A percentile compares a stretch with the other conserved stretches of the same genome.
phyloP scores from a whole-genome alignment of 106 monocot species.

The Dendrobium catenatum region DNA sequence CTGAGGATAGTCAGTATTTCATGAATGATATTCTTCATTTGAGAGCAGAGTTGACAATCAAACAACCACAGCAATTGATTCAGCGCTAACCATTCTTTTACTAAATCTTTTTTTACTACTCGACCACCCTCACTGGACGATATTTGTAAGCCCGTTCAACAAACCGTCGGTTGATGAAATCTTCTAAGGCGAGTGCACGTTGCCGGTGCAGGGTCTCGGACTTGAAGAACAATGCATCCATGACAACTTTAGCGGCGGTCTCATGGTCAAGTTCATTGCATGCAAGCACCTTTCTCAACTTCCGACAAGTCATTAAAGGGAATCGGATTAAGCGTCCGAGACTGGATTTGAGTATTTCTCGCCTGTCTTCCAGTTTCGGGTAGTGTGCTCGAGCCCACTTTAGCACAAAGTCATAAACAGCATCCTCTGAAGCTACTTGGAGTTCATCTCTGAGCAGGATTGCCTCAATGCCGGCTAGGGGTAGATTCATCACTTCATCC shows the following conservation, averaged over 20 bases:
- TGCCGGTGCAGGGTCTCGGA: slow-evolving; percentile 58
- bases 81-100: not conserved
- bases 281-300: slow-evolving; percentile 49
- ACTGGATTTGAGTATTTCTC: slow-evolving; percentile 47
- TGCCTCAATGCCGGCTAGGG: slow-evolving; percentile 56
- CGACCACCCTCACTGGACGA: slow-evolving; percentile 64
- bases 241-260: slow-evolving; percentile 46
- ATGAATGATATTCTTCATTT: slow-evolving; percentile 54
- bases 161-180: slow-evolving; percentile 24
- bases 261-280: slow-evolving; percentile 58
- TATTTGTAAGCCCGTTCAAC: slow-evolving; percentile 69
- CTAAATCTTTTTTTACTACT: not conserved
- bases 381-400: slow-evolving; percentile 65
- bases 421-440: slow-evolving; percentile 77
- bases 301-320: slow-evolving; percentile 59
- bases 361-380: slow-evolving; percentile 44
- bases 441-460: slow-evolving; percentile 56
- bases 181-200: slow-evolving; percentile 40
- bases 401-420: slow-evolving; percentile 58
- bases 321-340: slow-evolving; percentile 48
- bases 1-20: slow-evolving; percentile 66
- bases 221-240: slow-evolving; percentile 67
- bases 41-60: slow-evolving; percentile 65
- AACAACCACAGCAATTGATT: slow-evolving; percentile 30
- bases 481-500: slow-evolving; percentile 66